Conservation (phyloP, 495 filamentous ascomycete species). For the Penicillium mononematosum region DNA sequence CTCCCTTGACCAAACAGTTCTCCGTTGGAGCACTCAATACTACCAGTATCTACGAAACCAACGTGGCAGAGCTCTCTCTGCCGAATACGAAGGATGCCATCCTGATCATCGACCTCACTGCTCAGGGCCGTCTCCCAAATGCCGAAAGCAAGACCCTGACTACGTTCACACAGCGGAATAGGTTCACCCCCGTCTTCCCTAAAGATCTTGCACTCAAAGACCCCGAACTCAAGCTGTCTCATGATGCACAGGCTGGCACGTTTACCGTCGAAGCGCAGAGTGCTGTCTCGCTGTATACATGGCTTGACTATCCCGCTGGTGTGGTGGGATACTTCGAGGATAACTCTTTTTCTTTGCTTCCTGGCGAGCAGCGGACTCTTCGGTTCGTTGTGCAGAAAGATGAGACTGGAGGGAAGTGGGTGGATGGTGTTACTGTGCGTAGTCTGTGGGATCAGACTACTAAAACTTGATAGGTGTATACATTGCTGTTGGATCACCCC, state of each 20-base stretch:
- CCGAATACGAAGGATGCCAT: conserved; percentile 47
- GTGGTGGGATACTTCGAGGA: conserved; percentile 59
- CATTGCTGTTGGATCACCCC: no score
- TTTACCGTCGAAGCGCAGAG: conserved; percentile 59
- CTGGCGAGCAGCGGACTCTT: conserved; percentile 52
- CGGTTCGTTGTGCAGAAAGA: conserved; percentile 51
- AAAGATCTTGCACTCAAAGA: conserved; percentile 55
- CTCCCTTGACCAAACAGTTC: conserved; percentile 40
- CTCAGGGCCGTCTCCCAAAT: conserved; percentile 55
- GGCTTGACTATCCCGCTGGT: conserved; percentile 60
- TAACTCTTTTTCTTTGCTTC: conserved; percentile 58
- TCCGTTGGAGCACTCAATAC: conserved; percentile 61
- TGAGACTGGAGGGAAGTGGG: conserved; percentile 50
- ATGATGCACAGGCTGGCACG: conserved; percentile 32
- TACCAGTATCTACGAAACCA: conserved; percentile 51
- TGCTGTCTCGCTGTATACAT: conserved; percentile 64
- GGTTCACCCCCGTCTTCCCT: conserved; percentile 54
- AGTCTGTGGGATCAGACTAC: conserved; percentile 67
- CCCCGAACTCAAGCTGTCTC: conserved; percentile 50
- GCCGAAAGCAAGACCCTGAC: conserved; percentile 31
- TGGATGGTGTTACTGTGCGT: conserved; percentile 52
- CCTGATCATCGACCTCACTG: conserved; percentile 55
- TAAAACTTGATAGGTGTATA: conserved; percentile 5
- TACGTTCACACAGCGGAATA: conserved; percentile 56
- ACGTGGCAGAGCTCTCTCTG: conserved; percentile 35